phyloP scores from a whole-genome alignment of 2,329 filamentous ascomycete species.

The Sphaerostilbella broomeana region DNA sequence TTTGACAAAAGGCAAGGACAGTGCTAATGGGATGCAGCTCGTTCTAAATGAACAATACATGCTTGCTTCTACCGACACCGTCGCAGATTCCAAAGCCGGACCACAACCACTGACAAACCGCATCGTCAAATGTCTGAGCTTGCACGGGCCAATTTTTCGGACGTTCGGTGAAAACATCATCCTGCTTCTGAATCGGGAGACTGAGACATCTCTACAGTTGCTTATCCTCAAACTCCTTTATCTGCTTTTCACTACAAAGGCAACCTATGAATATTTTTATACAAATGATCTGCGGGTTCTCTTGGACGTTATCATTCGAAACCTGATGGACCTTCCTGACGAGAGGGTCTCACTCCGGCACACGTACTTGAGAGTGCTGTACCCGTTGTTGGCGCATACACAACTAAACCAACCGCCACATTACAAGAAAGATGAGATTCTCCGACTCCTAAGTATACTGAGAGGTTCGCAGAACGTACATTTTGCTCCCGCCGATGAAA shows the following conservation, averaged over 20 bases:
- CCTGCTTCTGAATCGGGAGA: conserved; percentile 86
- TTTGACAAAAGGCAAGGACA: neutral
- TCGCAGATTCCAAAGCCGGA: conserved; percentile 30
- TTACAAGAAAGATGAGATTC: conserved; percentile 85
- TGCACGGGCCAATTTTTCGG: conserved; percentile 73
- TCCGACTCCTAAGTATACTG: conserved; percentile 67
- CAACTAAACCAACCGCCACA: conserved; percentile 80
- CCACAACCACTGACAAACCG: conserved; percentile 70
- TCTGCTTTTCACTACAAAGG: conserved; percentile 83
- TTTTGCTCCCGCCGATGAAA: conserved; percentile 75
- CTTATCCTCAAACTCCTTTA: conserved; percentile 96
- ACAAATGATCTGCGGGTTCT: conserved; percentile 94
- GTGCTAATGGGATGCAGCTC: conserved; percentile 60
- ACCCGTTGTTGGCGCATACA: conserved; percentile 84
- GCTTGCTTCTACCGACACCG: conserved; percentile 59
- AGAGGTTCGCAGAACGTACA: conserved; percentile 58
- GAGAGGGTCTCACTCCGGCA: conserved; percentile 73
- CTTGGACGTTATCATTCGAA: conserved; percentile 91
- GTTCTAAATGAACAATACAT: conserved; percentile 98
- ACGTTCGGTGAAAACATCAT: conserved; percentile 99
- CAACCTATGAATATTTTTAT: conserved; percentile 97
- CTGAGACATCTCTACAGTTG: conserved; percentile 86
- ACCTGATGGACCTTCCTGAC: conserved; percentile 89
- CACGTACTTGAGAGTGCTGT: conserved; percentile 88
- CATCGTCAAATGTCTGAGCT: conserved; percentile 83